phyloP scores from a whole-genome alignment of 2,329 filamentous ascomycete genomes.

The Aspergillus sp. region DNA sequence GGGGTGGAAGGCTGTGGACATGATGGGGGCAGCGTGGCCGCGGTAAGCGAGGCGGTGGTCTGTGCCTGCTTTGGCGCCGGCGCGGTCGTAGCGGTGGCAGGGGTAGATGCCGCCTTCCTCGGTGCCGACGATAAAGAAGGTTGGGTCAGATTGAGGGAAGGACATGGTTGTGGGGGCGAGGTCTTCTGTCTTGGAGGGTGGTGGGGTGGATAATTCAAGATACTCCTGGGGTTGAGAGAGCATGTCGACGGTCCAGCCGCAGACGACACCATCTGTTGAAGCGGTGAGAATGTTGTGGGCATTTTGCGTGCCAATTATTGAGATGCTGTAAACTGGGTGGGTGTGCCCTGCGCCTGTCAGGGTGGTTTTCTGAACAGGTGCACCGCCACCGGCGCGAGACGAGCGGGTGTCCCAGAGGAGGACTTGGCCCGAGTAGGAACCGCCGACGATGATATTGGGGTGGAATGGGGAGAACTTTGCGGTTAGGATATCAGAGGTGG shows the following conservation, averaged over 20 bases:
- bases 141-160: constrained; percentile 93
- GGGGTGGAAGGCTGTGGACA: constrained; percentile 95
- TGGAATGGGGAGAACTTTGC: constrained; percentile 99
- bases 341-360: constrained; percentile 94
- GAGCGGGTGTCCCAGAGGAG: constrained; percentile 95
- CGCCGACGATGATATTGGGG: constrained; percentile 92
- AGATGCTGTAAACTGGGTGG: constrained; percentile 92
- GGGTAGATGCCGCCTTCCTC: constrained; percentile 97
- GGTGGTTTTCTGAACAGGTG: constrained; percentile 92
- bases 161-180: constrained; percentile 92
- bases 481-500: constrained; percentile 91
- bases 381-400: constrained; percentile 67
- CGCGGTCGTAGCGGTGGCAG: constrained; percentile 95
- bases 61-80: constrained; percentile 93
- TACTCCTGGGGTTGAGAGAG: constrained; percentile 95
- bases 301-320: constrained; percentile 96
- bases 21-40: constrained; percentile 90
- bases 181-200: constrained; percentile 89
- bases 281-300: constrained; percentile 98
- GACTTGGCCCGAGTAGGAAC: constrained; percentile 95
- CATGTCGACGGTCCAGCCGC: constrained; percentile 97
- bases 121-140: constrained; percentile 94
- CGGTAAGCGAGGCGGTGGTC: constrained; percentile 86
- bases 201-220: constrained; percentile 82
- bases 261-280: constrained; percentile 94